Evolutionary conservation across 1,139 yeast species (phyloP).

Genomic region (Saccharomyces hybrid): DNA sequence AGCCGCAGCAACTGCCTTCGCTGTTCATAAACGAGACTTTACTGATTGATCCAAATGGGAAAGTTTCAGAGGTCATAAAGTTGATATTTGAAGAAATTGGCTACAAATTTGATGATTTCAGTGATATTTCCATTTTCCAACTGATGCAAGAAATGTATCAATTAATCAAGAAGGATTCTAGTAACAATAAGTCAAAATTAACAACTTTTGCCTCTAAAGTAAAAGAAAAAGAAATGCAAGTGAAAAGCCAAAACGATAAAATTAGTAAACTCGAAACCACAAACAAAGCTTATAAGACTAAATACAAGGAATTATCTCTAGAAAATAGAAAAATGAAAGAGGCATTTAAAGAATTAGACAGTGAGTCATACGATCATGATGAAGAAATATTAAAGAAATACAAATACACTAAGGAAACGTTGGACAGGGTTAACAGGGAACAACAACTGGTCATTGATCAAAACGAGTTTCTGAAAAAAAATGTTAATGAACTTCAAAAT

Average conservation of each 20-base stretch:
- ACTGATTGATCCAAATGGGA: background rate
- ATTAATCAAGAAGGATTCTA: background rate
- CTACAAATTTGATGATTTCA: background rate
- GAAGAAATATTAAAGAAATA: slow-evolving; percentile 5
- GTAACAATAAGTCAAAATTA: background rate
- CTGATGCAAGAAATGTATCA: background rate
- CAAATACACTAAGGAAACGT: background rate
- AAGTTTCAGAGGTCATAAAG: background rate
- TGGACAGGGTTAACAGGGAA: background rate
- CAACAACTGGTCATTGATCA: background rate
- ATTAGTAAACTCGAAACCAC: background rate
- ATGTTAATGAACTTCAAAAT: background rate
- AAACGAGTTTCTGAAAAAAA: background rate
- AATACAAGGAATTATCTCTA: background rate
- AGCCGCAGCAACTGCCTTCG: background rate
- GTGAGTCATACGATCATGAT: slow-evolving; percentile 1
- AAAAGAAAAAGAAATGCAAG: background rate
- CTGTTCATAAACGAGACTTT: background rate
- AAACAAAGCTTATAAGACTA: background rate
- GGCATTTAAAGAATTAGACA: background rate
- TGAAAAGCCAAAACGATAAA: background rate
- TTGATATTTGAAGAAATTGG: background rate
- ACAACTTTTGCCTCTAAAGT: background rate
- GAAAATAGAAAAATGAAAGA: background rate
- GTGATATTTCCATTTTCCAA: background rate